A percentile compares a stretch with the other conserved stretches of the same genome.
Evolutionary conservation across 2,329 filamentous ascomycete species (phyloP).

Genomic region (Xylariaceae sp.): DNA sequence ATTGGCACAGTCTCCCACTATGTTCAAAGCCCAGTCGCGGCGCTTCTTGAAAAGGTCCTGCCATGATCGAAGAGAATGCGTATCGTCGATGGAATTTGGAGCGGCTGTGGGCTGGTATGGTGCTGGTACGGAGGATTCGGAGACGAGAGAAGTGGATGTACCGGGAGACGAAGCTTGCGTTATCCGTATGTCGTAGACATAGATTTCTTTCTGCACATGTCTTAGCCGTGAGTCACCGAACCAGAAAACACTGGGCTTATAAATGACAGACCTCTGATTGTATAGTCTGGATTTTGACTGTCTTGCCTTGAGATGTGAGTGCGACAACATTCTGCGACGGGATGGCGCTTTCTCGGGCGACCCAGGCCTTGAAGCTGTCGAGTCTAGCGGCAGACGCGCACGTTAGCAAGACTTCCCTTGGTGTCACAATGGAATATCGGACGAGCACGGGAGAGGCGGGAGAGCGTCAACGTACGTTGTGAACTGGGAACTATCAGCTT

Average conservation of each 20-base stretch:
- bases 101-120: constrained; percentile 59
- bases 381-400: constrained; percentile 47
- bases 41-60: constrained; percentile 78
- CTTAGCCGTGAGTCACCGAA: constrained; percentile 7
- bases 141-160: constrained; percentile 40
- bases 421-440: constrained; percentile 10
- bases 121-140: constrained; percentile 48
- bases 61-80: constrained; percentile 82
- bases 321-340: constrained; percentile 76
- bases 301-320: constrained; percentile 79
- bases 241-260: background rate
- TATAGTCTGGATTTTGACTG: constrained; percentile 75
- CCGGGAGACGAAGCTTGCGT: constrained; percentile 54
- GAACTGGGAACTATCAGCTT: constrained; percentile 72
- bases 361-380: constrained; percentile 80
- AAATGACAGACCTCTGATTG: constrained; percentile 64
- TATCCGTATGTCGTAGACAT: constrained; percentile 81
- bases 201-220: constrained; percentile 70
- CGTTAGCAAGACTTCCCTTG: constrained; percentile 10
- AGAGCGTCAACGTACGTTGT: constrained; percentile 55
- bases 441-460: constrained; percentile 1
- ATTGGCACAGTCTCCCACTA: constrained; percentile 64
- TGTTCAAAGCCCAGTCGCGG: constrained; percentile 69
- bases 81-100: constrained; percentile 79
- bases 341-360: constrained; percentile 70